A percentile compares a stretch with the other conserved stretches of the same genome.
These are phyloP conservation scores for Diaporthe destruens DNA, from an alignment of 2,329 filamentous ascomycete genomes.

Conservation along the genomic window DNA sequence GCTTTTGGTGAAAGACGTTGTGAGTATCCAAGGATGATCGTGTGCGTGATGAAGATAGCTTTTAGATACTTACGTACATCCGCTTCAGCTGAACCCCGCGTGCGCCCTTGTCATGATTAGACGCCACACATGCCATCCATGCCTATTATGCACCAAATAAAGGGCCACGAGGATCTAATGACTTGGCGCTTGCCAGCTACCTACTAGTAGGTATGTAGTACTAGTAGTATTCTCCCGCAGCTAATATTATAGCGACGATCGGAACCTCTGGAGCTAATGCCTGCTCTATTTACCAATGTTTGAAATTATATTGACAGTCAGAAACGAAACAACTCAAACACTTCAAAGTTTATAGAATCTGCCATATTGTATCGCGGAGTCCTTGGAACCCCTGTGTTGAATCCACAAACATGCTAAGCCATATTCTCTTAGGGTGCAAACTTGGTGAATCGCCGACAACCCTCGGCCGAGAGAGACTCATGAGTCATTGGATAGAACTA, in stretches of 20 bases:
- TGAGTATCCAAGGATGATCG: background rate
- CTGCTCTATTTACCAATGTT: too few species aligned
- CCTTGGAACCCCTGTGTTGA: background rate
- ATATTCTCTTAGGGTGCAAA: background rate
- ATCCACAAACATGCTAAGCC: background rate
- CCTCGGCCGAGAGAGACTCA: background rate
- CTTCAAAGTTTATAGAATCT: too few species aligned
- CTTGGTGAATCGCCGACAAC: background rate
- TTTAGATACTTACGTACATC: background rate
- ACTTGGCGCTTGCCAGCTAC: background rate
- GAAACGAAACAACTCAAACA: too few species aligned
- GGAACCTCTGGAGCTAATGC: background rate
- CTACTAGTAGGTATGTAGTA: too few species aligned
- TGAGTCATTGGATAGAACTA: background rate
- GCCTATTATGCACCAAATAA: background rate
- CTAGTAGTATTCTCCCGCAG: background rate
- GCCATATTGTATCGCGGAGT: too few species aligned
- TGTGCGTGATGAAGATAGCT: background rate
- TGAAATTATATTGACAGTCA: too few species aligned
- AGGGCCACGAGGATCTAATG: background rate
- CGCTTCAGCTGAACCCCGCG: background rate
- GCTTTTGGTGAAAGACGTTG: background rate
- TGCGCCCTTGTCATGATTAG: background rate
- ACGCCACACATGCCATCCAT: background rate
- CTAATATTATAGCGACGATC: background rate